phyloP scores from a whole-genome alignment of 2,329 filamentous ascomycete species.

The Diaporthe destruens region DNA sequence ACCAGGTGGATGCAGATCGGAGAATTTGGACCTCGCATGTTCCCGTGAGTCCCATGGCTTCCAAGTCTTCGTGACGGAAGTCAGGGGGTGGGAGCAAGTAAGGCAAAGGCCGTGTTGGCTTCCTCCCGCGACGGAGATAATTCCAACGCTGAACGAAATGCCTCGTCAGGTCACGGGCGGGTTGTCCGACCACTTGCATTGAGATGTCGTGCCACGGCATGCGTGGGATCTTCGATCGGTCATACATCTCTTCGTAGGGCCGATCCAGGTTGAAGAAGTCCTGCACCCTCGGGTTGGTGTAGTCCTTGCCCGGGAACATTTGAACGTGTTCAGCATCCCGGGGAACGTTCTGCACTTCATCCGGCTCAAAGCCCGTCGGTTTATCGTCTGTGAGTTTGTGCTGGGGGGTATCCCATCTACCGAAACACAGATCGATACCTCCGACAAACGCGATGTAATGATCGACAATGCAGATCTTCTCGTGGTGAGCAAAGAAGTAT shows the following conservation, averaged over 20 bases:
- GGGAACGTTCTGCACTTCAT: slow-evolving; percentile 75
- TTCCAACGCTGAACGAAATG: slow-evolving; percentile 99
- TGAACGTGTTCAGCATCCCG: slow-evolving; percentile 96
- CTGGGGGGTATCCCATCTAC: slow-evolving; percentile 96
- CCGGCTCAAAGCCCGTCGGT: slow-evolving; percentile 90
- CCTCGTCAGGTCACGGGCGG: slow-evolving; percentile 90
- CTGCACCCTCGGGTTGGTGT: slow-evolving; percentile 94
- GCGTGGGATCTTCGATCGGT: slow-evolving; percentile 85
- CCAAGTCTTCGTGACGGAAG: slow-evolving; percentile 86
- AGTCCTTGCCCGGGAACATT: slow-evolving; percentile 97
- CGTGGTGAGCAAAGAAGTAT: slow-evolving; percentile 99
- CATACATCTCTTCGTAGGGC: slow-evolving; percentile 99
- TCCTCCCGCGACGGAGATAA: slow-evolving; percentile 91
- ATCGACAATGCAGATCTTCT: slow-evolving; percentile 97
- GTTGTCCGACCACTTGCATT: slow-evolving; percentile 98
- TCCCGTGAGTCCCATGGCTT: slow-evolving; percentile 87
- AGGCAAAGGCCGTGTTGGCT: slow-evolving; percentile 91
- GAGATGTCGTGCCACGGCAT: slow-evolving; percentile 99
- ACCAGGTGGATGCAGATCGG: slow-evolving; percentile 92
- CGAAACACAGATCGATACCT: slow-evolving; percentile 96
- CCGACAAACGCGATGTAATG: slow-evolving; percentile 96
- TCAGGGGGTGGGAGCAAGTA: slow-evolving; percentile 95
- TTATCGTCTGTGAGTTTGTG: slow-evolving; percentile 94
- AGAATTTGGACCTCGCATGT: slow-evolving; percentile 98
- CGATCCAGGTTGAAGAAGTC: slow-evolving; percentile 95